These are phyloP conservation scores for Picochlorum sp. DNA, from an alignment of 139 green algal species.

Conservation along the genomic window DNA sequence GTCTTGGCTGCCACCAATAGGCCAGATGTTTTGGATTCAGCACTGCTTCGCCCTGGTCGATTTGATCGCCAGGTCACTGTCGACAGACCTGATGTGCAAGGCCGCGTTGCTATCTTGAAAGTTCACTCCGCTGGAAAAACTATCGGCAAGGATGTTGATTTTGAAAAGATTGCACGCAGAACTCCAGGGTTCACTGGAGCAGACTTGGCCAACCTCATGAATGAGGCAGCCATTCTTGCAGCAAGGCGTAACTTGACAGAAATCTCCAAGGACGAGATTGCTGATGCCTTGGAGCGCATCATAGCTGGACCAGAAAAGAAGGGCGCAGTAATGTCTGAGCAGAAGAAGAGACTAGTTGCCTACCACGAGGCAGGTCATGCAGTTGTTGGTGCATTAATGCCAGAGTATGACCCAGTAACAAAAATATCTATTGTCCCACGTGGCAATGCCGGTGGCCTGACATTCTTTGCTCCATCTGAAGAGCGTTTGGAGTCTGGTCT, in stretches of 20 bases:
- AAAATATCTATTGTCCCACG: constrained; percentile 99
- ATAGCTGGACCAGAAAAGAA: constrained; percentile 99
- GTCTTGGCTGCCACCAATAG: constrained; percentile 91
- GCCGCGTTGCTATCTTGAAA: constrained; percentile 87
- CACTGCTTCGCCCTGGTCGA: constrained; percentile 92
- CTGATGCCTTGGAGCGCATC: constrained; percentile 96
- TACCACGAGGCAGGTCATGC: constrained; percentile 96
- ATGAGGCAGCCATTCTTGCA: constrained; percentile 97
- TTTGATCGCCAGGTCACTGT: constrained; percentile 96
- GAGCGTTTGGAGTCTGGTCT: constrained; percentile 84
- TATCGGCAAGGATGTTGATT: constrained; percentile 92
- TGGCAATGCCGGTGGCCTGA: constrained; percentile 85
- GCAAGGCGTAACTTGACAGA: constrained; percentile 90
- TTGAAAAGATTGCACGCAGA: constrained; percentile 91
- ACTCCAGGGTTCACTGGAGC: constrained; percentile 84
- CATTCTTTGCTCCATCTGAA: constrained; percentile 86
- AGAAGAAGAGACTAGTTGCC: constrained; percentile 92
- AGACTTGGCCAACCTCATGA: constrained; percentile 99
- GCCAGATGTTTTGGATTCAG: constrained; percentile 94
- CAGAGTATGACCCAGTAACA: constrained; percentile 97
- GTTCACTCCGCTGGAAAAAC: constrained; percentile 93
- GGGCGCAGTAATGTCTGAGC: constrained; percentile 84
- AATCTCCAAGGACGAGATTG: constrained; percentile 98
- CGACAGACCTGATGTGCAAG: constrained; percentile 81
- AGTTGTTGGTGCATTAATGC: constrained; percentile 93